Evolutionary conservation across 768 basidiomycete genomes (phyloP).

Genomic region (Termitomyces sp.): DNA sequence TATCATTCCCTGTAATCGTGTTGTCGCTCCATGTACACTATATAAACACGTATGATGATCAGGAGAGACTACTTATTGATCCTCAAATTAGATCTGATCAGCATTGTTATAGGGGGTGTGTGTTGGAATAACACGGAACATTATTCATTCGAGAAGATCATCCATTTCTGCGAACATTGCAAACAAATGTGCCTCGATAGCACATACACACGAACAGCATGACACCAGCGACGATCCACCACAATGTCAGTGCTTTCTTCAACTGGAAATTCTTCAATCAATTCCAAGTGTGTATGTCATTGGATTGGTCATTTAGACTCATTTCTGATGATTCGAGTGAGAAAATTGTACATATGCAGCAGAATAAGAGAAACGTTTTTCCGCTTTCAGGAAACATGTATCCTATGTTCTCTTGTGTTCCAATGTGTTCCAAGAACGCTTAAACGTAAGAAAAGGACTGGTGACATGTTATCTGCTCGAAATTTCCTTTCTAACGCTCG

Average conservation of each 20-base stretch:
- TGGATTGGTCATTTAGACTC: not conserved
- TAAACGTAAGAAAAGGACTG: not conserved
- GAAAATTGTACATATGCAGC: not conserved
- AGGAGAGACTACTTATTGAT: not conserved
- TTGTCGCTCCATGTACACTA: not conserved
- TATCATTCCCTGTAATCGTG: not conserved
- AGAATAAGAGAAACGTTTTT: not conserved
- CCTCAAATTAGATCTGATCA: not conserved
- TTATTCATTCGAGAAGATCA: not conserved
- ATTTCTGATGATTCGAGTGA: not conserved
- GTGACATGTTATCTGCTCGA: not conserved
- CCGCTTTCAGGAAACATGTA: not conserved
- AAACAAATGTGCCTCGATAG: not conserved
- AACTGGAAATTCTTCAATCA: not conserved
- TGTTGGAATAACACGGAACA: not conserved
- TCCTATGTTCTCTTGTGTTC: not conserved
- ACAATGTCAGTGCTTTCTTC: not conserved
- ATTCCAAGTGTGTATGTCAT: not conserved
- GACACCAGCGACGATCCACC: not conserved
- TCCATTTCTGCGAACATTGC: not conserved
- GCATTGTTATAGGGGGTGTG: not conserved
- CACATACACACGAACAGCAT: not conserved
- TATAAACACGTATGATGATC: not conserved
- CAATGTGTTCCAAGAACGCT: not conserved
- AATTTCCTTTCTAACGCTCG: not conserved